phyloP scores from a whole-genome alignment of 805 yeast species.

The Zygosaccharomyces bailii region DNA sequence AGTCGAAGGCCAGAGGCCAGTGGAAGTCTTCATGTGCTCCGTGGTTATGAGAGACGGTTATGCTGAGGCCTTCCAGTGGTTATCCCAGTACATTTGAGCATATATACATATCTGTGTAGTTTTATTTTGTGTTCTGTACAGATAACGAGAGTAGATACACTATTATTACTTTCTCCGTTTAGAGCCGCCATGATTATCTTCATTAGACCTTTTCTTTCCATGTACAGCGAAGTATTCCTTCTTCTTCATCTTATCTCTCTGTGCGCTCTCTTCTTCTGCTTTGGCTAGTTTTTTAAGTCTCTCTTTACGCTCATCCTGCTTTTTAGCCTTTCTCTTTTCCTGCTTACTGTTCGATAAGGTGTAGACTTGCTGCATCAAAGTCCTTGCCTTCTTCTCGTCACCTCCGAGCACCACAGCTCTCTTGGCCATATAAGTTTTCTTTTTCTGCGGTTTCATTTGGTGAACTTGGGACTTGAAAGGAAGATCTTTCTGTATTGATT shows the following conservation, averaged over 20 bases:
- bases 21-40: slow-evolving; percentile 95
- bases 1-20: slow-evolving; percentile 76
- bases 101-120: background rate
- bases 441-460: slow-evolving; percentile 82
- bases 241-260: slow-evolving; percentile 79
- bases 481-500: slow-evolving; percentile 63
- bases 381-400: slow-evolving; percentile 90
- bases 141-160: background rate
- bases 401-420: slow-evolving; percentile 93
- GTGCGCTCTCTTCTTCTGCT: slow-evolving; percentile 62
- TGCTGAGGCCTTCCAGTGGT: slow-evolving; percentile 98
- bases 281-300: slow-evolving; percentile 74
- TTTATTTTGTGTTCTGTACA: background rate
- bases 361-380: slow-evolving; percentile 79
- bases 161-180: slow-evolving; percentile 18
- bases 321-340: slow-evolving; percentile 66
- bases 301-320: slow-evolving; percentile 70
- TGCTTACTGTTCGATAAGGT: slow-evolving; percentile 86
- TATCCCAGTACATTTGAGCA: slow-evolving; percentile 81
- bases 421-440: slow-evolving; percentile 76
- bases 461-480: slow-evolving; percentile 93
- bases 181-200: slow-evolving; percentile 30
- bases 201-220: slow-evolving; percentile 57
- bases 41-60: slow-evolving; percentile 98
- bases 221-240: slow-evolving; percentile 77